Percentiles rank a stretch among this genome's conserved stretches.
Conservation (phyloP, 352 stramenopile species). For the Blastocystis sp. region DNA sequence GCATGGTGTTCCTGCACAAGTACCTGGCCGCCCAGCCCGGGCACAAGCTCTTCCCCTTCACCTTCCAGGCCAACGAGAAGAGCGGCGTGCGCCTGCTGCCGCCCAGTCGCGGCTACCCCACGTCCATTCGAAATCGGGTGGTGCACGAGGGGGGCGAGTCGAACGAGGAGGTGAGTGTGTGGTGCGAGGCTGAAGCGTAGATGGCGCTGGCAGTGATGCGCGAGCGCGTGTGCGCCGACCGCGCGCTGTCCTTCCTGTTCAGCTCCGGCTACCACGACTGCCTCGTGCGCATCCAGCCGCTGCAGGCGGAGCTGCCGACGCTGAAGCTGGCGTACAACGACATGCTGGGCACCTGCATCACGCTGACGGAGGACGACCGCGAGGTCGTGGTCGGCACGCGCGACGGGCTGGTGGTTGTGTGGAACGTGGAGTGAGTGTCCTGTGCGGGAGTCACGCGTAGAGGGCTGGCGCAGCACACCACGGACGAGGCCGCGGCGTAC, state of each 20-base stretch:
- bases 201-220: conserved; percentile 47
- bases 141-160: not conserved
- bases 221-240: conserved; percentile 21
- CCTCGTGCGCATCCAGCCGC: conserved; percentile 16
- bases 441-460: not conserved
- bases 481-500: not conserved
- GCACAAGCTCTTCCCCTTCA: conserved; percentile 67
- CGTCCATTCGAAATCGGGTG: conserved; percentile 28
- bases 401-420: conserved; percentile 57
- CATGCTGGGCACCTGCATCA: conserved; percentile 58
- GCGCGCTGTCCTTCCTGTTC: conserved; percentile 19
- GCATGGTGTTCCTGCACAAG: conserved; percentile 31
- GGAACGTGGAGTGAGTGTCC: conserved; percentile 26
- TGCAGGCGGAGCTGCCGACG: conserved; percentile 1
- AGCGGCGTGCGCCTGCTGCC: conserved; percentile 10
- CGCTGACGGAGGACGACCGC: conserved; percentile 63
- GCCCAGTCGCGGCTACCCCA: not conserved
- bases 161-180: not conserved
- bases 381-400: conserved; percentile 65
- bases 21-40: conserved; percentile 48
- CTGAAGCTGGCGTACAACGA: conserved; percentile 31
- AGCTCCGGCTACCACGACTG: conserved; percentile 50
- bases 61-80: conserved; percentile 48
- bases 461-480: not conserved
- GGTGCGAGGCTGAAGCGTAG: not conserved